Evolutionary conservation across 129 eudicot species (phyloP), one percentile per base, ranked within the genome.

Genomic region (Tagetes erecta): DNA sequence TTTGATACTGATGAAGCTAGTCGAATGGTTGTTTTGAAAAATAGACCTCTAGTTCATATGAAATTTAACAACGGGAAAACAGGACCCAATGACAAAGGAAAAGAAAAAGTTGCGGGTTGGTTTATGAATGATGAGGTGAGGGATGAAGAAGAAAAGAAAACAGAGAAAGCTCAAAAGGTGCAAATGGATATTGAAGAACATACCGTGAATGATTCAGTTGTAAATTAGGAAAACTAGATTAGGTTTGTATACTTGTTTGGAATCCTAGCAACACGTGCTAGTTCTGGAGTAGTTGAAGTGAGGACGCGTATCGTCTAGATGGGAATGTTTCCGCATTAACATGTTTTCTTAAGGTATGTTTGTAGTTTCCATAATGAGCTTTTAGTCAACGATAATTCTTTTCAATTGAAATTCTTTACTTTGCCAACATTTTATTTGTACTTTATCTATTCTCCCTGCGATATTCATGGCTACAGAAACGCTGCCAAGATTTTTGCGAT

Each of bases 241-340:
- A 88, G 92, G 71, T 73, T 81, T 92, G 96, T 92, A 88, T 82
- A 86, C 91, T 79, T 84, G 75, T 82, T 84, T 84, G 82, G 82
- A 82, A 79, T 58, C 62, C 78, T 86, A 69, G 86, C 88, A 71
- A 77, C 73, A 64, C 82, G 50, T 76, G 84, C 88, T 78, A 75
- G 75, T 84, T 80, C 82, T 83, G 69, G 85, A 71, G 77, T 90
- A 62, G 87, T 81, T 76, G 71, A 77, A 84, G 71, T 73, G 74
- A 66, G 77, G 86, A 77, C 71, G 7, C 71, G 78, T 78, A 75
- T 84, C 84, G 66, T 71, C 67, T 76, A 78, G 79, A 83, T 60
- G 77, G 84, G 77, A 71, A 77, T 75, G 79, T 83, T 83, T 86
- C 86, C 85, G 59, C 50, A 71, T 81, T 82, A 80, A 82, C 87